Evolutionary conservation across 495 filamentous ascomycete genomes (phyloP).

Genomic region (Lophium mytilinum): DNA sequence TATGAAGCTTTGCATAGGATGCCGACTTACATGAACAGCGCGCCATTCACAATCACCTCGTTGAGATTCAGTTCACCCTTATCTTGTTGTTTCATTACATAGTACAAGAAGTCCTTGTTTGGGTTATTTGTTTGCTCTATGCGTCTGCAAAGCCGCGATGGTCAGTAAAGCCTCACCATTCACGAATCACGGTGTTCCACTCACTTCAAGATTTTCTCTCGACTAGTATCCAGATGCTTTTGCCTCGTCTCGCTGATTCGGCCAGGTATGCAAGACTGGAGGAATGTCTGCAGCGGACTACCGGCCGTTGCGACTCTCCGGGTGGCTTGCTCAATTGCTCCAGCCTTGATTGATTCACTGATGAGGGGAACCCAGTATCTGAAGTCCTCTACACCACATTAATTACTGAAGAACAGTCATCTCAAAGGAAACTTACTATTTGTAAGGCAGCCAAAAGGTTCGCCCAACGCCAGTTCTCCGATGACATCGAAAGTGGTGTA

Average conservation of each 20-base stretch:
- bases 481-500: conserved; percentile 1
- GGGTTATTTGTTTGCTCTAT: conserved; percentile 10
- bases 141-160: background rate
- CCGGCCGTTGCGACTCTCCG: conserved; percentile 23
- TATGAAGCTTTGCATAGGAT: no score
- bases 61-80: background rate
- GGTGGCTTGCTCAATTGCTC: conserved; percentile 18
- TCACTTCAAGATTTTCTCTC: conserved; percentile 14
- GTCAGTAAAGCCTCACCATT: background rate
- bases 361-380: conserved; percentile 8
- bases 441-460: conserved; percentile 1
- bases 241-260: background rate
- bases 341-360: conserved; percentile 13
- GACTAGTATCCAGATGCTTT: conserved; percentile 12
- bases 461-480: conserved; percentile 2
- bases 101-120: conserved; percentile 12
- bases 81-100: background rate
- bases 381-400: conserved; percentile 6
- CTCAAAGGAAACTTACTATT: background rate
- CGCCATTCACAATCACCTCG: conserved; percentile 16
- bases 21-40: conserved; percentile 1
- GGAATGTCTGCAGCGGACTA: conserved; percentile 18
- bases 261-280: conserved; percentile 14
- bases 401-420: background rate
- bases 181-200: background rate